Evolutionary conservation across 441 rosid species (phyloP), one percentile per base, ranked within the genome.

Genomic region (Breynia disticha): DNA sequence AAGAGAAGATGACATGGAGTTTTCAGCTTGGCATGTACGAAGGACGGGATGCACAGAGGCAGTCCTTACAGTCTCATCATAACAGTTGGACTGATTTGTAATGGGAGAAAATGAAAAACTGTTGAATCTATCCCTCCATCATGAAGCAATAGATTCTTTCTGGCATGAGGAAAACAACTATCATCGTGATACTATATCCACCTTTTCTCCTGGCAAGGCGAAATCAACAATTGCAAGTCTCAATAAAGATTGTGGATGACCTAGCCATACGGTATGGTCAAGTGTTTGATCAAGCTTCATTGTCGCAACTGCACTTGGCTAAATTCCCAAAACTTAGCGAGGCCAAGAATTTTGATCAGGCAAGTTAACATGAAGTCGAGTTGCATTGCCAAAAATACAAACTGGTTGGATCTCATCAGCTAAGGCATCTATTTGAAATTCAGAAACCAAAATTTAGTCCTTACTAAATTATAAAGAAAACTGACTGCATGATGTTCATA

Each of bases 341-440:
- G 67, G 61, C 87, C 96, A 58, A 63, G 64, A 60, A 93, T 68
- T n/a, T 57, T 50, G 71, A 67, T 74, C 76, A 50, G 57, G 73
- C 63, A 82, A 68, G 67, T 76, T 77, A 62, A 85, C 81, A 66
- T 76, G 79, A 66, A 93, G 74, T 58, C 80, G 90, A 58, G 96
- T 85, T 17, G 84, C 73, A 65, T 71, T 89, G 65, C 77, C 86
- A 65, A 71, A 56, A 19, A 69, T 82, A 97, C 99, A 89, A 48
- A 86, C 81, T 58, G 97, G 97, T 75, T 89, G 97, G 64, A 89
- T 83, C 76, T 93, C 99, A 78, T 93, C 97, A 57, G 93, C 96
- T 54, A 93, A 68, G 57, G 96, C 96, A 59, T 89, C 95, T 63
- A 93, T 76, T 71, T 93, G 95, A 75, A 89, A 61, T 56, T 89